phyloP scores from a whole-genome alignment of 1,284 basidiomycete species.

The Cronartium quercuum region DNA sequence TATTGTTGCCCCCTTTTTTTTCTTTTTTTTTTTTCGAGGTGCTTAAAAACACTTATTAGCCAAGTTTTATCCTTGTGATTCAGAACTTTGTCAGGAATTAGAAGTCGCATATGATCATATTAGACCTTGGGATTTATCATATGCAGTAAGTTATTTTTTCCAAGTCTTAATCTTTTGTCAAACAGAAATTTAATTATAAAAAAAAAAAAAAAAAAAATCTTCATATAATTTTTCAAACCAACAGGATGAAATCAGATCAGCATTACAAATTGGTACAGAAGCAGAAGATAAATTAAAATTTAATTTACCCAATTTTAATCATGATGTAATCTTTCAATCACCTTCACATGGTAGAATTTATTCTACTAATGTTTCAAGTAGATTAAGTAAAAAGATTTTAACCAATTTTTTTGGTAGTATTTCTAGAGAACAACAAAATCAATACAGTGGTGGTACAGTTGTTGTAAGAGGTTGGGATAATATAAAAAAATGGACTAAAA shows the following conservation, averaged over 20 bases:
- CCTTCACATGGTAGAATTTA: constrained; percentile 43
- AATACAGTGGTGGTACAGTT: constrained; percentile 31
- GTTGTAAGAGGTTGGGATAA: constrained; percentile 33
- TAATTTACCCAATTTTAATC: constrained; percentile 37
- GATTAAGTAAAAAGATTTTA: constrained; percentile 33
- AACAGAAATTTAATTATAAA: constrained; percentile 45
- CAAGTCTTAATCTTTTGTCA: constrained; percentile 41
- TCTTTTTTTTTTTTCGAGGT: not conserved
- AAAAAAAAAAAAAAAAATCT: constrained; percentile 42
- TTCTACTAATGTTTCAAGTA: constrained; percentile 38
- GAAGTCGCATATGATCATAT: constrained; percentile 49
- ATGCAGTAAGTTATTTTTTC: constrained; percentile 39
- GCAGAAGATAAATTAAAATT: constrained; percentile 43
- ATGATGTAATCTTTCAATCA: constrained; percentile 47
- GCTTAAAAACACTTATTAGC: constrained; percentile 20
- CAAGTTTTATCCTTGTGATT: constrained; percentile 46
- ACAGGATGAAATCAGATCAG: constrained; percentile 36
- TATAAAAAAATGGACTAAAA: constrained; percentile 21
- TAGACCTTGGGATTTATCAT: constrained; percentile 47
- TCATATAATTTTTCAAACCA: constrained; percentile 1
- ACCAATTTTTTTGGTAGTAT: constrained; percentile 38
- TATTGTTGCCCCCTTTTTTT: not conserved
- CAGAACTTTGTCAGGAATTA: constrained; percentile 47
- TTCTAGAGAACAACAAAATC: constrained; percentile 14
- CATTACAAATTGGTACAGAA: constrained; percentile 20